These are phyloP conservation scores for Malassezia yamatoensis DNA, from an alignment of 1,284 basidiomycete species.

Conservation along the genomic window DNA sequence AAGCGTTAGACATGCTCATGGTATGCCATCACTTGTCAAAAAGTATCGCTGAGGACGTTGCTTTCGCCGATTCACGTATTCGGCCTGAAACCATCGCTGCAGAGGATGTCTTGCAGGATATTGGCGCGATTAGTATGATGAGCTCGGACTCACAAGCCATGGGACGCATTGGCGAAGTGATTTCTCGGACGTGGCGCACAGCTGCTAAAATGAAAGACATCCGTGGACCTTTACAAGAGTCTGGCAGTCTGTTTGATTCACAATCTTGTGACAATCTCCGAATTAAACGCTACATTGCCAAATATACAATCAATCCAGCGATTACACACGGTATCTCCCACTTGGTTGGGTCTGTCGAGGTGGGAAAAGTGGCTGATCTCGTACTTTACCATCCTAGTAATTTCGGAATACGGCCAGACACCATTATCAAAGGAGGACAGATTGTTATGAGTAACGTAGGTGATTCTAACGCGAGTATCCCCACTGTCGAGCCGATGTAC, in stretches of 20 bases:
- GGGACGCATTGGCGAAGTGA: slow-evolving; percentile 86
- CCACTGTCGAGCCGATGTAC: slow-evolving; percentile 78
- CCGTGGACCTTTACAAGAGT: slow-evolving; percentile 59
- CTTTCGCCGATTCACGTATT: slow-evolving; percentile 95
- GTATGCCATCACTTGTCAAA: slow-evolving; percentile 53
- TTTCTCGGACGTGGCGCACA: slow-evolving; percentile 87
- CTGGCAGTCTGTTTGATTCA: slow-evolving; percentile 51
- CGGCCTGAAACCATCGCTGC: slow-evolving; percentile 93
- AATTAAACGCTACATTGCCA: slow-evolving; percentile 92
- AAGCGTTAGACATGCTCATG: slow-evolving; percentile 98
- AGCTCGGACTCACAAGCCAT: slow-evolving; percentile 92
- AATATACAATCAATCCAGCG: slow-evolving; percentile 95
- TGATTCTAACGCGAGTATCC: slow-evolving; percentile 75
- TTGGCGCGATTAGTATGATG: slow-evolving; percentile 87
- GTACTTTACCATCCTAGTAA: slow-evolving; percentile 87
- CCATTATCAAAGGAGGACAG: slow-evolving; percentile 86
- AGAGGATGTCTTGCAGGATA: slow-evolving; percentile 90
- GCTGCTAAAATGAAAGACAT: slow-evolving; percentile 84
- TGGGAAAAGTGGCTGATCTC: slow-evolving; percentile 78
- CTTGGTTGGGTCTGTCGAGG: slow-evolving; percentile 70
- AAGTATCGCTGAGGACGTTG: slow-evolving; percentile 67
- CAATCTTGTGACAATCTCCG: slow-evolving; percentile 72
- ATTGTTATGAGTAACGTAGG: slow-evolving; percentile 87
- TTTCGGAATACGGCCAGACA: slow-evolving; percentile 83
- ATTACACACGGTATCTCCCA: slow-evolving; percentile 87